phyloP scores from a whole-genome alignment of 1,139 yeast species.

The Scheffersomyces quercinus region DNA sequence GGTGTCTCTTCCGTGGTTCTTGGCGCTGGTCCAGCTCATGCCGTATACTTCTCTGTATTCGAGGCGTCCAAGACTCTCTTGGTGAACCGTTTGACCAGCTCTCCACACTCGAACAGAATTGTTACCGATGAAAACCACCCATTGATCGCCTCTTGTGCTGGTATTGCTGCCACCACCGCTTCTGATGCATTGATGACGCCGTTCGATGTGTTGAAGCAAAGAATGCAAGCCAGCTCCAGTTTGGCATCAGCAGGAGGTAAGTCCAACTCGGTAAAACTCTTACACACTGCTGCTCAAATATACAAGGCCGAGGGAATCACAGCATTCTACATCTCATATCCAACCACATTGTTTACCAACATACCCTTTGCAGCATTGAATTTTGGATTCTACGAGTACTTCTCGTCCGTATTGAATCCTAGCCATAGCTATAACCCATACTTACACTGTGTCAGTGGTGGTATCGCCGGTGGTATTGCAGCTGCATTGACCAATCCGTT shows the following conservation, averaged over 20 bases:
- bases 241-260: not conserved
- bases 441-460: constrained; percentile 92
- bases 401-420: constrained; percentile 79
- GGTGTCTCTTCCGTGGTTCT: constrained; percentile 91
- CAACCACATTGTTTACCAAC: constrained; percentile 90
- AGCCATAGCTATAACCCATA: constrained; percentile 79
- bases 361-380: constrained; percentile 96
- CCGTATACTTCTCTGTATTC: constrained; percentile 94
- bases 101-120: constrained; percentile 32
- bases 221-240: constrained; percentile 40
- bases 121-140: constrained; percentile 75
- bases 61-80: constrained; percentile 73
- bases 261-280: constrained; percentile 26
- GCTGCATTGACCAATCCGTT: constrained; percentile 96
- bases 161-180: constrained; percentile 91
- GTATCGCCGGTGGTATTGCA: constrained; percentile 92
- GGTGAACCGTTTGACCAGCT: constrained; percentile 41
- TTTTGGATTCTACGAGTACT: constrained; percentile 88
- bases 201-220: constrained; percentile 89
- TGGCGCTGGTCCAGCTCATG: constrained; percentile 99
- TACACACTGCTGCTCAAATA: constrained; percentile 47
- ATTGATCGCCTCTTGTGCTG: constrained; percentile 79
- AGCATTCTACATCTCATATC: constrained; percentile 90
- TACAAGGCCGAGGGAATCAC: constrained; percentile 74
- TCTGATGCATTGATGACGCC: constrained; percentile 98